phyloP scores from a whole-genome alignment of 2,329 filamentous ascomycete genomes.

The Neopestalotiopsis rosae region DNA sequence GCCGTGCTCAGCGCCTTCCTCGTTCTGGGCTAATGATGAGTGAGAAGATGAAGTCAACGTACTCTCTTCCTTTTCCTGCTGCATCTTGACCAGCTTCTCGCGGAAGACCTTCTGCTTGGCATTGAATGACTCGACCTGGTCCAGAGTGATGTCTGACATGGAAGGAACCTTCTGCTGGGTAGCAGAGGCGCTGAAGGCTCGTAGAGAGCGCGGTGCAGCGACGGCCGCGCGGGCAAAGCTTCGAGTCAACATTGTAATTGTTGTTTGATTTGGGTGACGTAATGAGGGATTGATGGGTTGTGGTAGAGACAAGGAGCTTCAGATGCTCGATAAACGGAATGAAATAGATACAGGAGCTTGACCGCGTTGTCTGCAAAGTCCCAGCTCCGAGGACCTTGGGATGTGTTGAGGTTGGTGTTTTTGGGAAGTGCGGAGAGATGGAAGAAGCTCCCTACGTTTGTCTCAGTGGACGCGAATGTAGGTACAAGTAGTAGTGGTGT shows the following conservation, averaged over 20 bases:
- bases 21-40: slow-evolving; percentile 35
- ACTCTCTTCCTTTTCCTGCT: slow-evolving; percentile 89
- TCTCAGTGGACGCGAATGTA: neutral
- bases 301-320: neutral
- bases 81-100: slow-evolving; percentile 76
- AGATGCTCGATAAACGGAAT: neutral
- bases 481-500: neutral
- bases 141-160: slow-evolving; percentile 80
- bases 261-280: neutral
- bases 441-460: neutral
- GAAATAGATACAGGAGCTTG: slow-evolving; percentile 4
- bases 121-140: slow-evolving; percentile 78
- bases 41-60: slow-evolving; percentile 46
- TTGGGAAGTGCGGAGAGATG: neutral
- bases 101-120: slow-evolving; percentile 86
- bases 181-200: slow-evolving; percentile 64
- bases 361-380: slow-evolving; percentile 10
- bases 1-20: slow-evolving; percentile 24
- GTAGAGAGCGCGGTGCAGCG: slow-evolving; percentile 51
- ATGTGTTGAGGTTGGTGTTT: neutral
- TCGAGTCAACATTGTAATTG: slow-evolving; percentile 52
- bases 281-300: neutral
- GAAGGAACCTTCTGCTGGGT: slow-evolving; percentile 66
- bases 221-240: slow-evolving; percentile 55
- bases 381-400: slow-evolving; percentile 11